Evolutionary conservation across 805 yeast genomes (phyloP).

Genomic region (Debaryomyces castellii): DNA sequence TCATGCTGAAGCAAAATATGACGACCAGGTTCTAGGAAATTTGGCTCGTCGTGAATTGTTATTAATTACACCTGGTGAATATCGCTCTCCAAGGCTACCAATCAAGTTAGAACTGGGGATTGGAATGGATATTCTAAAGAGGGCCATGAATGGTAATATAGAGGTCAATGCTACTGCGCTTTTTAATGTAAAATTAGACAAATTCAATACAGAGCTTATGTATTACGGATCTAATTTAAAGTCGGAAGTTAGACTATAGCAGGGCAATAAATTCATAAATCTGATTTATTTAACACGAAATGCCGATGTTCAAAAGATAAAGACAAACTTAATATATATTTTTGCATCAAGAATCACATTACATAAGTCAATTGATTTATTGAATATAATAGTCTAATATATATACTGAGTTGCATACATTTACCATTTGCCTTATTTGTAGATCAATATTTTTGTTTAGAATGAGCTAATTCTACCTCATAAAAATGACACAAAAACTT

Average conservation of each 20-base stretch:
- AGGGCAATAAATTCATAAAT: too few species aligned
- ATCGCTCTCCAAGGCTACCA: conserved; percentile 50
- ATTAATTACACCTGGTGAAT: conserved; percentile 51
- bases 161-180: conserved; percentile 46
- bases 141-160: conserved; percentile 52
- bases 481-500: too few species aligned
- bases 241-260: conserved; percentile 32
- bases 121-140: conserved; percentile 48
- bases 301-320: too few species aligned
- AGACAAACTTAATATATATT: too few species aligned
- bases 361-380: too few species aligned
- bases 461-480: too few species aligned
- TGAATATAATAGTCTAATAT: too few species aligned
- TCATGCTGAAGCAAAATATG: conserved; percentile 49
- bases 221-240: conserved; percentile 47
- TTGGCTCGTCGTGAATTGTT: conserved; percentile 41
- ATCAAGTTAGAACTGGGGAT: conserved; percentile 45
- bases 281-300: too few species aligned
- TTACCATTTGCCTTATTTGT: too few species aligned
- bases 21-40: conserved; percentile 47
- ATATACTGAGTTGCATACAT: too few species aligned
- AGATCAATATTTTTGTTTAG: too few species aligned
- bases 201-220: conserved; percentile 39
- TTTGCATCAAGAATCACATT: too few species aligned
- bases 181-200: conserved; percentile 38